Evolutionary conservation across 495 filamentous ascomycete genomes (phyloP).

Genomic region (Aspergillus sclerotiicarbonarius): DNA sequence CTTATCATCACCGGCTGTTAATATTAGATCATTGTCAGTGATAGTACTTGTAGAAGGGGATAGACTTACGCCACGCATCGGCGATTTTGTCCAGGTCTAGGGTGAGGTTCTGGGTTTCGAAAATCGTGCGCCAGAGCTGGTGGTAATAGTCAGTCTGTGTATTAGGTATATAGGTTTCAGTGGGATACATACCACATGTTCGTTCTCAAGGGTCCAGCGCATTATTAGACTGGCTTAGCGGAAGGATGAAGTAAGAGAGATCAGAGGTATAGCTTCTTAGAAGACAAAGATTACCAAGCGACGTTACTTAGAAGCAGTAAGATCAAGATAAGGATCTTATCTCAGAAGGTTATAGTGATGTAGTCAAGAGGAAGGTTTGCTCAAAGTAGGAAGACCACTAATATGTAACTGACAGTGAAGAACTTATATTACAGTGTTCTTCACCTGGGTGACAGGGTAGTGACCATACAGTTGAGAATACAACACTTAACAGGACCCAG

Average conservation of each 20-base stretch:
- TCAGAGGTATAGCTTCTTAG: background rate
- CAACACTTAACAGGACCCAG: too few species aligned
- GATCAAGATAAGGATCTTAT: background rate
- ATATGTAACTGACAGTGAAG: too few species aligned
- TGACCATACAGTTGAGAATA: too few species aligned
- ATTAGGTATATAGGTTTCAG: background rate
- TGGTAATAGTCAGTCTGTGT: background rate
- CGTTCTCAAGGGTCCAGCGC: conserved; percentile 12
- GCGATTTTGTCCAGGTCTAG: conserved; percentile 14
- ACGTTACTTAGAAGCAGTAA: background rate
- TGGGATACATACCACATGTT: conserved; percentile 7
- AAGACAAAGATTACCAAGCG: too few species aligned
- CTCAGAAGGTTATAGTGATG: background rate
- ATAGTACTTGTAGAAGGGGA: background rate
- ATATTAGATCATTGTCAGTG: background rate
- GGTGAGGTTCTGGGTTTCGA: conserved; percentile 14
- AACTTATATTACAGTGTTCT: too few species aligned
- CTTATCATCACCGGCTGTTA: conserved; percentile 7
- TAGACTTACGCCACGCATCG: conserved; percentile 13
- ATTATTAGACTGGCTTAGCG: background rate
- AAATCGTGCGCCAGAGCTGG: conserved; percentile 19
- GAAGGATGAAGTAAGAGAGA: background rate
- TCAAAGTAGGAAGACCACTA: too few species aligned
- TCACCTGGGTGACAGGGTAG: too few species aligned
- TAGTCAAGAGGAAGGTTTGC: too few species aligned